Base-by-base conservation (phyloP, 1,284 basidiomycete species). In the Pseudozyma flocculosa region DNA sequence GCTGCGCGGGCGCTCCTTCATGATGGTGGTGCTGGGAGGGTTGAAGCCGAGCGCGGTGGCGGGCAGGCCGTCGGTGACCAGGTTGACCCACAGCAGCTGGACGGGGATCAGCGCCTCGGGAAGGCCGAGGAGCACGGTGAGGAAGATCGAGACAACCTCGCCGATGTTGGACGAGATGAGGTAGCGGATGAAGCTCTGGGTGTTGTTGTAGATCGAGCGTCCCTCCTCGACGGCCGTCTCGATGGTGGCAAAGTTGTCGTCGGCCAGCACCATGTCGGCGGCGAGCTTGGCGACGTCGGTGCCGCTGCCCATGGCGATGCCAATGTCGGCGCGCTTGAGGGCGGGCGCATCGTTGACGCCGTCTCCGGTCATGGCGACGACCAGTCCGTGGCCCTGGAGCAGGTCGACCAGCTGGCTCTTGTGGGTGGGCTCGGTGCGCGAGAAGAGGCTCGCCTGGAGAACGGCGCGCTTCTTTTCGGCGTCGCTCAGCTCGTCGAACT, bases 11-110 rank as follows among this genome's bases (percentile, higher is more conserved):
- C 90, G 90, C 15, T 92, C 85, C 15, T 87, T 85, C 94, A 98
- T 97, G 78, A 98, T 96, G 17, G 68, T 74, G 52, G 88, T 88
- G 77, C 96, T 92, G 2, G 93, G 86, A 4, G 92, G 93, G 80
- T 98, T 97, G 83, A 98, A 97, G 39, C 94, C 93, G 32, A 98
- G 86, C 0, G 95, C 94, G n/a, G 93, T 96, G 3, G 94, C 94
- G 2, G 94, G 94, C 26, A 97, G 82, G 80, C 92, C 94, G 81
- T 94, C 92, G 15, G 73, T 75, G 13, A 77, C 76, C 21, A 76
- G 50, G 50, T 75, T 77, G 29, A 75, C 70, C 92, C 93, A 97
- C 43, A 98, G 86, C 40, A 98, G 83, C 83, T 98, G 95, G 14
- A 97, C 93, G 23, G 93, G 93, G 70, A 97, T 96, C 57, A 98